Percentiles rank a stretch among this genome's conserved stretches.
phyloP scores from a whole-genome alignment of 345 rosid species.

The Nephelium lappaceum region DNA sequence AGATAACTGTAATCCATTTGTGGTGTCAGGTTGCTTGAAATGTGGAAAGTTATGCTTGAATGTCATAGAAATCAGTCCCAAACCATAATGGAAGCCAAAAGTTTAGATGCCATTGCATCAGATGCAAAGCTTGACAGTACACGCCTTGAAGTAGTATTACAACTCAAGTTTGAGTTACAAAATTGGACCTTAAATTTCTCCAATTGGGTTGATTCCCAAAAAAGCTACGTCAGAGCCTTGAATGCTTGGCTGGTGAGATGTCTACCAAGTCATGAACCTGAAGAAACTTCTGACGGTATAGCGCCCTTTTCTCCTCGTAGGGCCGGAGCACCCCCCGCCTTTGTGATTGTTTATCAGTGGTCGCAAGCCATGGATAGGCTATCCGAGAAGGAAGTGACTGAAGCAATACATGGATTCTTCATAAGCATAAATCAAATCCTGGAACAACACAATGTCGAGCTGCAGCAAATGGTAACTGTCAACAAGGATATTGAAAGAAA shows the following conservation, averaged over 20 bases:
- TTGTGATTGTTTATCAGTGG: constrained; percentile 53
- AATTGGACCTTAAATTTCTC: constrained; percentile 54
- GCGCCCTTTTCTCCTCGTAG: constrained; percentile 40
- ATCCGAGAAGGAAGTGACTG: constrained; percentile 43
- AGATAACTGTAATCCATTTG: not conserved
- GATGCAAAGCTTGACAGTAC: constrained; percentile 35
- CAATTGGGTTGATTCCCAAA: constrained; percentile 59
- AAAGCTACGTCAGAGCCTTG: constrained; percentile 56
- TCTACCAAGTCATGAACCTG: constrained; percentile 51
- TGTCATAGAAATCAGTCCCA: constrained; percentile 51
- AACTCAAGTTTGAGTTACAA: constrained; percentile 56
- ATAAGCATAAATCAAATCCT: constrained; percentile 27
- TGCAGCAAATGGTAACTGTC: constrained; percentile 36
- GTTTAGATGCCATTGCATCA: constrained; percentile 37
- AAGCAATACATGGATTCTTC: constrained; percentile 35
- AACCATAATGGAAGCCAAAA: constrained; percentile 45
- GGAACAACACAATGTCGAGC: constrained; percentile 31
- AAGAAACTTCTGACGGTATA: constrained; percentile 42
- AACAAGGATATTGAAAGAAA: constrained; percentile 48
- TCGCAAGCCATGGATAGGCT: constrained; percentile 42
- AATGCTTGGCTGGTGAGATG: constrained; percentile 67
- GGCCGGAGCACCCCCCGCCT: constrained; percentile 50
- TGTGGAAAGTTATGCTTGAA: constrained; percentile 75
- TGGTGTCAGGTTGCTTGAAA: constrained; percentile 46
- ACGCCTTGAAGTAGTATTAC: constrained; percentile 55